Conservation (phyloP, 495 filamentous ascomycete species). For the Daldinia vernicosa region DNA sequence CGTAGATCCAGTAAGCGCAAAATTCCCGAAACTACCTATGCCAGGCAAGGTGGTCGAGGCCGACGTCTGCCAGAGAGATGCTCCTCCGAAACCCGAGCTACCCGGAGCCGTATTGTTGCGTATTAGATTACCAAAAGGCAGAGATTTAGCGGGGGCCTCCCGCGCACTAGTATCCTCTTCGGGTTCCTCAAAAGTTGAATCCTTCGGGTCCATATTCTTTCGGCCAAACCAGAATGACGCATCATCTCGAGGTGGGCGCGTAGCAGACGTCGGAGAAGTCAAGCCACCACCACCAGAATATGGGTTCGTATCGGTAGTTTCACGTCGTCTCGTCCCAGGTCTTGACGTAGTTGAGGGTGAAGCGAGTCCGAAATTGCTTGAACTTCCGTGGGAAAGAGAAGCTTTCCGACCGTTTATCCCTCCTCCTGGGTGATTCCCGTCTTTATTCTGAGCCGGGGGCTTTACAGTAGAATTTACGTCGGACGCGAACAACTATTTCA, state of each 20-base stretch:
- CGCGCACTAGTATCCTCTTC: conserved; percentile 47
- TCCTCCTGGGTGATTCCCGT: conserved; percentile 63
- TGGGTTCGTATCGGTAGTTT: conserved; percentile 83
- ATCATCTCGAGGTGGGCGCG: conserved; percentile 60
- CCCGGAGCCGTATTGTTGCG: conserved; percentile 70
- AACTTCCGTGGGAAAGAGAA: conserved; percentile 70
- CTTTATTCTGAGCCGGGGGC: conserved; percentile 80
- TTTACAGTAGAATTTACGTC: conserved; percentile 96
- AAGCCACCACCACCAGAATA: conserved; percentile 61
- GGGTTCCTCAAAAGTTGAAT: conserved; percentile 59
- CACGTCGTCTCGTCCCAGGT: conserved; percentile 79
- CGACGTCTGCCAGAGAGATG: conserved; percentile 77
- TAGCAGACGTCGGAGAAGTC: conserved; percentile 59
- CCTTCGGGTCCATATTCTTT: conserved; percentile 70
- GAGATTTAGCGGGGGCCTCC: conserved; percentile 30
- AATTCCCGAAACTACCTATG: conserved; percentile 89
- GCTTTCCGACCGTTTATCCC: conserved; percentile 73
- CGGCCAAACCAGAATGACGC: conserved; percentile 70
- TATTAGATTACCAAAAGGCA: conserved; percentile 68
- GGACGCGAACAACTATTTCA: conserved; percentile 68
- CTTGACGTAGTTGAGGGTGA: conserved; percentile 73
- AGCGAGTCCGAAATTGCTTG: conserved; percentile 56
- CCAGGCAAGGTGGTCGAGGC: conserved; percentile 64
- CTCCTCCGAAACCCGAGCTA: conserved; percentile 53
- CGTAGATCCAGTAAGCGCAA: conserved; percentile 64